Conservation (phyloP, 495 filamentous ascomycete genomes). For the Hypoxylon intermedium region DNA sequence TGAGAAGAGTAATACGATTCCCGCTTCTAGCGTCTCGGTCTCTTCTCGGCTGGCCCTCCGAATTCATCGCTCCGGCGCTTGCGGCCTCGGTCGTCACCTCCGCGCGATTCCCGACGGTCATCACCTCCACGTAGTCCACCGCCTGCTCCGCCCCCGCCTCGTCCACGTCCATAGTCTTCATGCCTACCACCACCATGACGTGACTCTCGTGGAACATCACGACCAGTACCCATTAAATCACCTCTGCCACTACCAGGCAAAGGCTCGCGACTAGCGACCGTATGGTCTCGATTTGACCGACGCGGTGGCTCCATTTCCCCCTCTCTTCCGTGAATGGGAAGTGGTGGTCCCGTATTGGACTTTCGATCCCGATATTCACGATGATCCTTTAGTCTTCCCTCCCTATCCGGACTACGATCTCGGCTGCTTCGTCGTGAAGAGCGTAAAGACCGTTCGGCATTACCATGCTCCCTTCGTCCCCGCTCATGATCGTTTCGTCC, state of each 20-base stretch:
- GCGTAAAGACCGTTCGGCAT: constrained; percentile 50
- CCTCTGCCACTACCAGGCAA: constrained; percentile 41
- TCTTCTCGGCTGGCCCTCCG: constrained; percentile 42
- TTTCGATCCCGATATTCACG: constrained; percentile 48
- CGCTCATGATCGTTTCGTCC: constrained; percentile 53
- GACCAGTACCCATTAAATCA: constrained; percentile 44
- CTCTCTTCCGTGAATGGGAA: constrained; percentile 39
- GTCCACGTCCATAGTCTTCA: constrained; percentile 42
- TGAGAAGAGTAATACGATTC: constrained; percentile 8
- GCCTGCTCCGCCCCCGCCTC: constrained; percentile 37
- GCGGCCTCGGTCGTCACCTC: constrained; percentile 41
- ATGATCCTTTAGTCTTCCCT: constrained; percentile 49
- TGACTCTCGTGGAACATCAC: constrained; percentile 42
- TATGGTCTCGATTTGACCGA: constrained; percentile 43
- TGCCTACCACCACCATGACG: constrained; percentile 45
- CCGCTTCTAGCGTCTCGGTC: constrained; percentile 42
- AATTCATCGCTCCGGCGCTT: constrained; percentile 52
- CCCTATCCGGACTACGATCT: constrained; percentile 49
- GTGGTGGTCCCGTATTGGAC: constrained; percentile 38
- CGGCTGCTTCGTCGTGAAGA: constrained; percentile 53
- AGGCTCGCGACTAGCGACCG: constrained; percentile 29
- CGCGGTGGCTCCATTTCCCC: constrained; percentile 43
- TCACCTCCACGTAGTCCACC: constrained; percentile 34
- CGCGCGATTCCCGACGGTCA: constrained; percentile 43
- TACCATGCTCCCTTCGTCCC: constrained; percentile 52